Percentiles rank a stretch among this genome's conserved stretches.
Evolutionary conservation across 2,329 filamentous ascomycete genomes (phyloP).

Genomic region (Ceratocystis cacaofunesta): DNA sequence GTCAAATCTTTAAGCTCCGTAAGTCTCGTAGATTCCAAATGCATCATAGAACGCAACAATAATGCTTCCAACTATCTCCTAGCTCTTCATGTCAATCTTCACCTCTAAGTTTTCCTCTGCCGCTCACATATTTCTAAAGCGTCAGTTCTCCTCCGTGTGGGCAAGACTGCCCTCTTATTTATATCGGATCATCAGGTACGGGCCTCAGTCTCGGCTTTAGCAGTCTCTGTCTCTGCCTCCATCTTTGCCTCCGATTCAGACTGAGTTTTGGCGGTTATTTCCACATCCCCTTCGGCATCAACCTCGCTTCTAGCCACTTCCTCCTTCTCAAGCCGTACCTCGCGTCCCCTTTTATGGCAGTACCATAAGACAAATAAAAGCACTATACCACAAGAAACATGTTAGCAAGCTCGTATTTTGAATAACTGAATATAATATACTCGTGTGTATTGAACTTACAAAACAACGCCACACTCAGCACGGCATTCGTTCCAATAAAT

Average conservation of each 20-base stretch:
- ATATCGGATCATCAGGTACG: too few relatives aligned
- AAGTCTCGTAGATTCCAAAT: too few relatives aligned
- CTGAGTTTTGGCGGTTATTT: background rate
- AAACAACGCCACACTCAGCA: constrained; percentile 80
- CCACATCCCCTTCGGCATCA: constrained; percentile 25
- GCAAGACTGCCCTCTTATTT: too few relatives aligned
- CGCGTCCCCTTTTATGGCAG: constrained; percentile 85
- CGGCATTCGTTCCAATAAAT: constrained; percentile 76
- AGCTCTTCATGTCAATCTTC: too few relatives aligned
- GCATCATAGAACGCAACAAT: too few relatives aligned
- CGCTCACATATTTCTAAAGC: too few relatives aligned
- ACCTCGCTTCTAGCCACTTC: constrained; percentile 22
- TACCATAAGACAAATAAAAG: constrained; percentile 95
- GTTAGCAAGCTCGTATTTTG: constrained; percentile 6
- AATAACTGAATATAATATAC: background rate
- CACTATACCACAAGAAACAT: constrained; percentile 33
- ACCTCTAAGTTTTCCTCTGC: too few relatives aligned
- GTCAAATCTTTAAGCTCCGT: too few relatives aligned
- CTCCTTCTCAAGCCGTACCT: constrained; percentile 59
- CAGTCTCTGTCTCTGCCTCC: constrained; percentile 10
- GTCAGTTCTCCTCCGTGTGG: too few relatives aligned
- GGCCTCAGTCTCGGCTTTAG: too few relatives aligned
- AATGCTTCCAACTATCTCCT: too few relatives aligned
- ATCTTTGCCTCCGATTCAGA: constrained; percentile 24
- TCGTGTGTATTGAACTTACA: constrained; percentile 37